Base-by-base conservation (phyloP, 805 yeast genomes). In the Wickerhamomyces hampshirensis region DNA sequence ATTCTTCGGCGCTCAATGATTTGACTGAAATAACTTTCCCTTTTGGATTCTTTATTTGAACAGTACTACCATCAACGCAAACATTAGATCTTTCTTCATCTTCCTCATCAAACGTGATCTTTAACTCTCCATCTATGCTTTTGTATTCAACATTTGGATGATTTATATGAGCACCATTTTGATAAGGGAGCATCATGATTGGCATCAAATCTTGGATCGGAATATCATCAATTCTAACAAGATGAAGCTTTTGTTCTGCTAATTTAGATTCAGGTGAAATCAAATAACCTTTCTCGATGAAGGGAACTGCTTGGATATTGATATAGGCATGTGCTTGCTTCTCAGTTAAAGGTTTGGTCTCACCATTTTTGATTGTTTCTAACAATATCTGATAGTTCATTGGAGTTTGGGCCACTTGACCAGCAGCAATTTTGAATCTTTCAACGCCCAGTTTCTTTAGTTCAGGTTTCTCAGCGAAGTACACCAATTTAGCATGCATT, bases 401-500 rank as follows among this genome's bases (percentile, higher is more conserved):
- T 2, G 44, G 41, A 7, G 36, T n/a, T 11, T 28, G 16, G 1
- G 31, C 18, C 26, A 84, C 73, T 9, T 63, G 50, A 19, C 56
- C 53, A 0, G 88, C 94, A 0, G 96, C 95, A 26, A 75, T 58
- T 40, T 69, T 62, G 58, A 89, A 89, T 37, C 95, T 61, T 28
- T 75, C 75, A 6, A 66, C 50, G 2, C 95, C 96, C 42, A 69
- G 63, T 33, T 66, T 66, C 19, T 88, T 66, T 55, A 82, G 60
- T 46, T 80, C 82, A 0, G 80, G 77, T 0, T 78, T 67, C 45
- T 86, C 91, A 35, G 89, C 76, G 38, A 82, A 82, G 21, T 89
- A 89, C 2, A 89, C 88, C 33, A 89, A 59, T 4, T 88, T 75
- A 3, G 96, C 87, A 59, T 89, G 97, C 44, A 87, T 74, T 0